Percentiles rank a stretch among this genome's conserved stretches.
phyloP scores from a whole-genome alignment of 2,329 filamentous ascomycete genomes.

The Daldinia eschscholtzii region DNA sequence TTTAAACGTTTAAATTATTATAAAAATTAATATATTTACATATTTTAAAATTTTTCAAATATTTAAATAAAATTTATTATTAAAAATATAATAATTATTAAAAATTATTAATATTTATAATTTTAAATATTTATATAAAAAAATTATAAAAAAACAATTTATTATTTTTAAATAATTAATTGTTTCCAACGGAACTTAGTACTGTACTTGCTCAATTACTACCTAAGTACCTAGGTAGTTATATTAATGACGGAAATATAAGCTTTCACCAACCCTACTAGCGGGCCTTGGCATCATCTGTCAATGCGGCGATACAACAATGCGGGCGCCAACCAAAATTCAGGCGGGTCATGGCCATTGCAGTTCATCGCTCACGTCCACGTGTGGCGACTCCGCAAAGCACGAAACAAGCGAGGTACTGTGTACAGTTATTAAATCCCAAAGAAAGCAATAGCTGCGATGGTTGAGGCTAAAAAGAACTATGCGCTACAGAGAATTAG shows the following conservation, averaged over 20 bases:
- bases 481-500: constrained; percentile 20
- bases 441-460: constrained; percentile 1
- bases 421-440: neutral
- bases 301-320: constrained; percentile 19
- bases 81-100: too few relatives aligned
- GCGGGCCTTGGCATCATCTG: constrained; percentile 29
- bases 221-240: too few relatives aligned
- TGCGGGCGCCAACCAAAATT: constrained; percentile 26
- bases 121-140: too few relatives aligned
- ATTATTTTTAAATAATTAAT: too few relatives aligned
- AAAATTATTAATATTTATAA: too few relatives aligned
- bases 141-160: too few relatives aligned
- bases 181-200: too few relatives aligned
- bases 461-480: constrained; percentile 5
- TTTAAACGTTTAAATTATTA: too few relatives aligned
- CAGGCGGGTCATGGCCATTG: constrained; percentile 4
- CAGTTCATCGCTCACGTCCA: neutral
- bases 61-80: too few relatives aligned
- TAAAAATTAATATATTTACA: too few relatives aligned
- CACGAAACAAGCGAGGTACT: neutral
- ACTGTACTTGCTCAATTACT: too few relatives aligned
- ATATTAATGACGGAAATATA: constrained; percentile 11
- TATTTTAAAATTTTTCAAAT: too few relatives aligned
- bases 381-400: constrained; percentile 4
- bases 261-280: constrained; percentile 24